Conservation (phyloP, 352 stramenopile genomes). For the Phytopythium helicoides region DNA sequence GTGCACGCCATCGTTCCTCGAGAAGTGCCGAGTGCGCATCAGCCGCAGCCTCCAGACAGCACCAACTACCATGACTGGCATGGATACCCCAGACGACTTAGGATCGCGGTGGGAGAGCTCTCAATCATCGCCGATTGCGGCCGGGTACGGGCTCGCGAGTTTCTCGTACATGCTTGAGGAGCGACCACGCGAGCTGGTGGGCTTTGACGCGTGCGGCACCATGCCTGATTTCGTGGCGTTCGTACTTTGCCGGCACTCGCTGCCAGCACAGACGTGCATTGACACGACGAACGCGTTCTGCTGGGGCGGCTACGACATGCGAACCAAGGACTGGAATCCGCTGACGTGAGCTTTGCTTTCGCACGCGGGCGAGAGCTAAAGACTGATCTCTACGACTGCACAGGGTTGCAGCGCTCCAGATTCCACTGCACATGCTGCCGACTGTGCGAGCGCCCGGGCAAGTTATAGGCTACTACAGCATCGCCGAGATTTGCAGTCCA, state of each 20-base stretch:
- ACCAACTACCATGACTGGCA: not conserved
- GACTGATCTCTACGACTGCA: no score
- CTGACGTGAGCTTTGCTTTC: slow-evolving; percentile 27
- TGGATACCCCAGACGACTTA: slow-evolving; percentile 4
- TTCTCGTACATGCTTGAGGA: slow-evolving; percentile 47
- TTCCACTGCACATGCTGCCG: slow-evolving; percentile 51
- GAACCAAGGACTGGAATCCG: slow-evolving; percentile 36
- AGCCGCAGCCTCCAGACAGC: not conserved
- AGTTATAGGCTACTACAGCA: slow-evolving; percentile 33
- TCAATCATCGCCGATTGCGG: slow-evolving; percentile 35
- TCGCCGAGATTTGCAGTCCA: no score
- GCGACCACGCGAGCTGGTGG: slow-evolving; percentile 15
- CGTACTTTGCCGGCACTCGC: slow-evolving; percentile 40
- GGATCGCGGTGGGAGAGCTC: slow-evolving; percentile 2
- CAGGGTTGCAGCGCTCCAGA: slow-evolving; percentile 47
- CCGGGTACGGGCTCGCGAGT: slow-evolving; percentile 61
- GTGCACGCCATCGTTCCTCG: slow-evolving; percentile 42
- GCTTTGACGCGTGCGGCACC: slow-evolving; percentile 61
- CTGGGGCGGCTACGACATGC: slow-evolving; percentile 59
- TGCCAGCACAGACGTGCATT: slow-evolving; percentile 32
- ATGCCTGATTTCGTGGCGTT: slow-evolving; percentile 74
- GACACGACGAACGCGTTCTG: slow-evolving; percentile 72
- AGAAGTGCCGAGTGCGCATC: slow-evolving; percentile 22
- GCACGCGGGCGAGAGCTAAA: not conserved
- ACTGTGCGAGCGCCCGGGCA: slow-evolving; percentile 33